Base-by-base conservation (phyloP, 2,329 filamentous ascomycete genomes). In the Penicillium sp. region DNA sequence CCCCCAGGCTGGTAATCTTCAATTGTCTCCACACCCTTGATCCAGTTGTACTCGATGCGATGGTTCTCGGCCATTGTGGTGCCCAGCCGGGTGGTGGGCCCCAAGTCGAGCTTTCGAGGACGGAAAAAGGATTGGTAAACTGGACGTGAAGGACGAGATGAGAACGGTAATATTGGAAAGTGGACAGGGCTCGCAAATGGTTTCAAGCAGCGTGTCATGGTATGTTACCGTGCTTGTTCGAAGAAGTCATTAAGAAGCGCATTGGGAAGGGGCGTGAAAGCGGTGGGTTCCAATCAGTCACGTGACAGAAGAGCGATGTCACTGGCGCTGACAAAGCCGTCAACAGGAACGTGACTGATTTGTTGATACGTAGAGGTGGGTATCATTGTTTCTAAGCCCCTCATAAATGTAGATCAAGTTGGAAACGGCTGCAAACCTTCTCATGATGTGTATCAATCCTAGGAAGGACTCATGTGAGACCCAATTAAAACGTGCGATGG, bases 31-130 rank as follows among this genome's bases (percentile, higher is more conserved):
- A 65, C 67, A 21, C 59, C 64, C 47, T 69, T 55, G 21, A 71
- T 65, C 63, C 64, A 71, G 31, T 69, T 55, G 45, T 71, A 71
- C 40, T 65, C 45, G 21, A 60, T 46, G 8, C 39, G 52, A 54
- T 32, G 14, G n/a, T 47, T 49, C 13, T 16, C 32, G 13, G 52
- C 16, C 18, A 11, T 55, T 50, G 52, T 59, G 38, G 42, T 54
- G 34, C 11, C 5, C 24, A 7, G 34, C 22, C 56, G 49, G 13
- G 34, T n/a, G 27, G 31, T 36, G 40, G 34, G 14, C 4, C 18
- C 9, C 5, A 9, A 47, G 32, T 27, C 4, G 21, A 18, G 21
- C 32, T 47, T 38, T 38, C 21, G 32, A 10, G 31, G 31, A 38
- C 9, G 45, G 11, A 32, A 24, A 24, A 13, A 21, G 14, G 4